Percentiles rank a stretch among this genome's conserved stretches.
These are phyloP conservation scores for Epichloe sylvatica DNA, from an alignment of 2,329 filamentous ascomycete genomes.

Conservation along the genomic window DNA sequence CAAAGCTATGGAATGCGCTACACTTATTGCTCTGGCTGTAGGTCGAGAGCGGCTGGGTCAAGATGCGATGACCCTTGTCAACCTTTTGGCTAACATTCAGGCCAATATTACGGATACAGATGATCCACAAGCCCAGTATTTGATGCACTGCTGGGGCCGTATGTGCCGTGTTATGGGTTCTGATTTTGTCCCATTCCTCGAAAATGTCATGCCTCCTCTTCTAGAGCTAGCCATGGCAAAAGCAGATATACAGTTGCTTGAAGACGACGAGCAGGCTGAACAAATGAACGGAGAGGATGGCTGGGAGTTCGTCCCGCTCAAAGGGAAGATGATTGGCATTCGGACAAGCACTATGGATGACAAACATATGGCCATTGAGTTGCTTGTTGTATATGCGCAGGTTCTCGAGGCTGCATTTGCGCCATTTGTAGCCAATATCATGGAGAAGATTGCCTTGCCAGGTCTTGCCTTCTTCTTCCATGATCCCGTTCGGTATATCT, in stretches of 20 bases:
- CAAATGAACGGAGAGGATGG: conserved; percentile 88
- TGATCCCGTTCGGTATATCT: conserved; percentile 88
- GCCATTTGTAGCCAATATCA: conserved; percentile 79
- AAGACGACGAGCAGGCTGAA: conserved; percentile 88
- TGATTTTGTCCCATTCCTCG: conserved; percentile 86
- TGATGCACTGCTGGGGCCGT: conserved; percentile 97
- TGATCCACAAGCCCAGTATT: conserved; percentile 89
- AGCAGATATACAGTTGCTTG: conserved; percentile 90
- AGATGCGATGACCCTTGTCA: conserved; percentile 77
- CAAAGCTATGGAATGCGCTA: conserved; percentile 98
- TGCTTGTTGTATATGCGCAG: conserved; percentile 93
- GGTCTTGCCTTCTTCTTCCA: conserved; percentile 98
- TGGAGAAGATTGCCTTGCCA: conserved; percentile 91
- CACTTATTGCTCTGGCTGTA: conserved; percentile 85
- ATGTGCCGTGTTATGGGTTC: conserved; percentile 90
- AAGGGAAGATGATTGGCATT: conserved; percentile 97
- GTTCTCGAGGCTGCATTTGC: conserved; percentile 89
- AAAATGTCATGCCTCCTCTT: conserved; percentile 86
- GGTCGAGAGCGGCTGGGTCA: conserved; percentile 82
- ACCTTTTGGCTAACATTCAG: conserved; percentile 81
- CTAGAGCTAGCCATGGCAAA: conserved; percentile 85
- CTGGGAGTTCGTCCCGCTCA: conserved; percentile 93
- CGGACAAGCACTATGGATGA: conserved; percentile 94
- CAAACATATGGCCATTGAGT: conserved; percentile 98
- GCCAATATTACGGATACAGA: conserved; percentile 75